Conservation (phyloP, 139 green algal species). For the Protoeuglena noctilucae region DNA sequence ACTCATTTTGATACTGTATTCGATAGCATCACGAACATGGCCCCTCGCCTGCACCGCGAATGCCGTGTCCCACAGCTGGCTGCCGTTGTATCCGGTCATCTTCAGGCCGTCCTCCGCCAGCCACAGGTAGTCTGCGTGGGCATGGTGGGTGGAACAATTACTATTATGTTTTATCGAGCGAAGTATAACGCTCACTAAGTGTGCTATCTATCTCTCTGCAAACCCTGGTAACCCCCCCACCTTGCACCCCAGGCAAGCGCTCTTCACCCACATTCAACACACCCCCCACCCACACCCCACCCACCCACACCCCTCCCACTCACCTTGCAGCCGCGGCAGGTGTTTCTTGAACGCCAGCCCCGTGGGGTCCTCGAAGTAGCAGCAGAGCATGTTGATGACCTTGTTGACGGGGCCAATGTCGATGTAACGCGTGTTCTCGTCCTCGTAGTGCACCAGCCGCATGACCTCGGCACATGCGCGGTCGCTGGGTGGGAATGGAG, state of each 20-base stretch:
- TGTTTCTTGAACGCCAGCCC: constrained; percentile 67
- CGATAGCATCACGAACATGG: too few relatives aligned
- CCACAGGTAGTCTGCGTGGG: constrained; percentile 99
- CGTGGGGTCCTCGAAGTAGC: constrained; percentile 81
- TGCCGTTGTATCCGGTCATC: constrained; percentile 96
- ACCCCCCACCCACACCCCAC: too few relatives aligned
- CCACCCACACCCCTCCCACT: too few relatives aligned
- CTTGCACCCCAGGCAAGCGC: too few relatives aligned
- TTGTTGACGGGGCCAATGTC: constrained; percentile 99
- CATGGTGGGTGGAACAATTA: too few relatives aligned
- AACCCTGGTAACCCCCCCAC: too few relatives aligned
- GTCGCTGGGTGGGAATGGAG: constrained; percentile 25
- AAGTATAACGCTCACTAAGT: too few relatives aligned
- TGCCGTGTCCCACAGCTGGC: constrained; percentile 89
- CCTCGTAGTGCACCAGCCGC: constrained; percentile 94
- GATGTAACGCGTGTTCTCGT: constrained; percentile 95
- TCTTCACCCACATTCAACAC: too few relatives aligned
- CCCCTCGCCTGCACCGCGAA: constrained; percentile 88
- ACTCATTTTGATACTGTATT: too few relatives aligned
- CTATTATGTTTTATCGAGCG: too few relatives aligned
- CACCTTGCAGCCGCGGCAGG: constrained; percentile 44
- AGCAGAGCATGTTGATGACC: constrained; percentile 92
- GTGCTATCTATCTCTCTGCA: too few relatives aligned
- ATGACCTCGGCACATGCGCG: constrained; percentile 62
- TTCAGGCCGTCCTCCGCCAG: constrained; percentile 96